phyloP scores from a whole-genome alignment of 805 yeast genomes.

The Dipodascopsis tothii region DNA sequence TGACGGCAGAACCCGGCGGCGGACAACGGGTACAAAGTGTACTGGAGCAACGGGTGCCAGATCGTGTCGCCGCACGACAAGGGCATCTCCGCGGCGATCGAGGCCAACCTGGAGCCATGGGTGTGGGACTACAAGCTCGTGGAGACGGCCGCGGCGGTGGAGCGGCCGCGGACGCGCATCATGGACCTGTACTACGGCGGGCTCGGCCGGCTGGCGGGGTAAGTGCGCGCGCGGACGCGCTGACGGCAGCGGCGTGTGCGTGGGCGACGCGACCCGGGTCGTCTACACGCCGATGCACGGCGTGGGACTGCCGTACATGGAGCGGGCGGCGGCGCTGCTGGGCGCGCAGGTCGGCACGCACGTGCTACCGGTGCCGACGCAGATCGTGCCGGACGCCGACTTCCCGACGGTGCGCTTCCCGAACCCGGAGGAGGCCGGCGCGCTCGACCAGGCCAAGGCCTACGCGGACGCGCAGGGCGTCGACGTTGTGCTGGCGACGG shows the following conservation, averaged over 20 bases:
- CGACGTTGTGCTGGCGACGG: slow-evolving; percentile 71
- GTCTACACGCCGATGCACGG: slow-evolving; percentile 97
- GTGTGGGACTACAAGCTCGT: slow-evolving; percentile 36
- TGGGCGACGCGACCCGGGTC: slow-evolving; percentile 35
- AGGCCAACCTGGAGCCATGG: slow-evolving; percentile 56
- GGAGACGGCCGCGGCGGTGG: slow-evolving; percentile 13
- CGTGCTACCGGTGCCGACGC: slow-evolving; percentile 49
- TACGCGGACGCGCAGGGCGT: slow-evolving; percentile 49
- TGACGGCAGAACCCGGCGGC: slow-evolving; percentile 24
- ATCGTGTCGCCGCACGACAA: slow-evolving; percentile 86
- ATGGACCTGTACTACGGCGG: slow-evolving; percentile 10
- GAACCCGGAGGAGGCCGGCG: slow-evolving; percentile 93
- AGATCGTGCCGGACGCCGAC: slow-evolving; percentile 69
- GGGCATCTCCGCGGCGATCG: slow-evolving; percentile 60
- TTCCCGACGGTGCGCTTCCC: slow-evolving; percentile 86
- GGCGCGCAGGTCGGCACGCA: slow-evolving; percentile 31
- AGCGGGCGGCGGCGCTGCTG: slow-evolving; percentile 35
- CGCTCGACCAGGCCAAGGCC: slow-evolving; percentile 61
- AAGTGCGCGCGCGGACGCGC: neutral
- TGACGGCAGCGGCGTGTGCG: slow-evolving; percentile 24
- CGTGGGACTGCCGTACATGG: slow-evolving; percentile 65
- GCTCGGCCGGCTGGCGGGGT: slow-evolving; percentile 5
- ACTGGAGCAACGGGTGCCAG: slow-evolving; percentile 90
- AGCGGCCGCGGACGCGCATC: slow-evolving; percentile 14
- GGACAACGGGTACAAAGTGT: slow-evolving; percentile 92